phyloP scores from a whole-genome alignment of 352 stramenopile species.

The Phytophthora europaea region DNA sequence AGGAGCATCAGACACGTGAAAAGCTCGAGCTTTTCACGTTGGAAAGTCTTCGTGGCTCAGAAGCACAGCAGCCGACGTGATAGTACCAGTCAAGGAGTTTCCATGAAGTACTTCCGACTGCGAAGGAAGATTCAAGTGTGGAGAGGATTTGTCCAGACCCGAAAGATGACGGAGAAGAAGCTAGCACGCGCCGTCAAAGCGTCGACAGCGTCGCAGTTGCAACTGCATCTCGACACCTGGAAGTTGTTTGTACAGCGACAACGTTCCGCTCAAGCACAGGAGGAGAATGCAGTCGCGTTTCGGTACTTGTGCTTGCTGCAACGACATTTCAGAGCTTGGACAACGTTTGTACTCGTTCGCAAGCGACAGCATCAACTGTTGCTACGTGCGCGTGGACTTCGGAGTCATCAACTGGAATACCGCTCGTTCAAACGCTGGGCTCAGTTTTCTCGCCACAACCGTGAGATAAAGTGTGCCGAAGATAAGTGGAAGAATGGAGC shows the following conservation, averaged over 20 bases:
- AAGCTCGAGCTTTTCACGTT: slow-evolving; percentile 20
- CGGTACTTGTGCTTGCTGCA: slow-evolving; percentile 52
- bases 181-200: slow-evolving; percentile 23
- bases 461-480: slow-evolving; percentile 25
- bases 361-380: slow-evolving; percentile 29
- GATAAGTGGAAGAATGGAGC: slow-evolving; percentile 35
- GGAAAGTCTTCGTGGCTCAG: slow-evolving; percentile 22
- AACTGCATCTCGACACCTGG: slow-evolving; percentile 45
- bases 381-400: slow-evolving; percentile 37
- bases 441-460: slow-evolving; percentile 7
- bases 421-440: slow-evolving; percentile 49
- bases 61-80: slow-evolving; percentile 1
- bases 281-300: slow-evolving; percentile 54
- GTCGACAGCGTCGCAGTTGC: slow-evolving; percentile 19
- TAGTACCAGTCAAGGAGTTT: background rate
- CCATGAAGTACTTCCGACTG: slow-evolving; percentile 29
- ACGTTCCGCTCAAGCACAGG: slow-evolving; percentile 22
- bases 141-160: slow-evolving; percentile 23
- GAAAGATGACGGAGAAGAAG: slow-evolving; percentile 31
- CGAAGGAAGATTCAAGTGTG: slow-evolving; percentile 32
- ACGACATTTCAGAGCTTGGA: slow-evolving; percentile 44
- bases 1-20: slow-evolving; percentile 11
- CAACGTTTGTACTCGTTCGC: slow-evolving; percentile 12
- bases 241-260: slow-evolving; percentile 25
- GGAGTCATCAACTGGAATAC: slow-evolving; percentile 47